Evolutionary conservation across 495 filamentous ascomycete genomes (phyloP), one percentile per base, ranked within the genome.

Genomic region (Oidiodendron maius): DNA sequence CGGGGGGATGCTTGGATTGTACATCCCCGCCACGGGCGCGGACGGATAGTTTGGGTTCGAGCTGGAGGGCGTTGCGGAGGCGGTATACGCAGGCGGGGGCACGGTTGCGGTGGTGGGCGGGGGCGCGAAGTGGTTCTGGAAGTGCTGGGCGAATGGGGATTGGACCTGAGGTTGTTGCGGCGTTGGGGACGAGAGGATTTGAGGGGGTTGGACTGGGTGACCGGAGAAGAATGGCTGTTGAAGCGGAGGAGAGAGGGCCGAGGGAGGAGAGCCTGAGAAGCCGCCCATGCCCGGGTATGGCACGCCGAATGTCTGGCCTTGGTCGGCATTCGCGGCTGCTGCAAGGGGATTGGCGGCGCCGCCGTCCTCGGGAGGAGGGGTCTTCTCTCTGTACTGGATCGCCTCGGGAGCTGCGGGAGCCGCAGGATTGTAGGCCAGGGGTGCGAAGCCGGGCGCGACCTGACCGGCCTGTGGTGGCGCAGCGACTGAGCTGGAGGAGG

Each of bases 381-480:
- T 95, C 71, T 95, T 93, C 67, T 96, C 89, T 40, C 90, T 81
- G 56, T 90, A 79, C 44, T 81, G 75, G 56, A 94, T 84, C 12
- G 80, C 81, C 60, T 96, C 90, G 3, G 90, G 86, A 1, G 87
- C 87, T 2, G 90, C 71, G 10, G 90, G 90, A 1, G 90, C 89
- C 0, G 90, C 89, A 1, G 90, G 90, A 64, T 96, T 96, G 56
- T 96, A 96, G 2, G 88, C 78, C 44, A 93, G 76, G n/a, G 88
- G 86, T n/a, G 74, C 71, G 43, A 77, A 59, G 28, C 64, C 61
- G 21, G 71, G 62, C 42, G 77, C 74, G 15, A 80, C 63, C 20
- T 65, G 51, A 22, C 55, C 56, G 53, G 61, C 68, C 37, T 69
- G 70, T 22, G 65, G 55, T 41, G 51, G 55, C 1, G 90, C 88